Conservation (phyloP, 2,329 filamentous ascomycete species). For the Neocatenulostroma microsporum region DNA sequence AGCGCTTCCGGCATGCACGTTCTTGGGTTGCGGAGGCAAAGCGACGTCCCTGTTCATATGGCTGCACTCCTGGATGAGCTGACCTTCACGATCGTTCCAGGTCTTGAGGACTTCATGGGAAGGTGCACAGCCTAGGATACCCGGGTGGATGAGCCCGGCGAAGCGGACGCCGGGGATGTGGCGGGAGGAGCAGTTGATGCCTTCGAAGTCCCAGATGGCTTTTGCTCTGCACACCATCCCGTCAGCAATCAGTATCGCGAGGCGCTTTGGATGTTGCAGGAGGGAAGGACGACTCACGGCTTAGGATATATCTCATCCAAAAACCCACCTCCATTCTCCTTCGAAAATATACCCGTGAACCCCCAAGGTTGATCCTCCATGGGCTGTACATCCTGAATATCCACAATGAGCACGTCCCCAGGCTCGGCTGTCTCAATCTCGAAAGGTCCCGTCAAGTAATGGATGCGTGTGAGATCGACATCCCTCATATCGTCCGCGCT, state of each 20-base stretch:
- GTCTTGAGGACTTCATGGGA: conserved; percentile 66
- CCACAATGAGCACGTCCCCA: conserved; percentile 75
- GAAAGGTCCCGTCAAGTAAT: conserved; percentile 86
- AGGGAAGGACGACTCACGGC: conserved; percentile 50
- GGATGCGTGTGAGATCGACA: conserved; percentile 74
- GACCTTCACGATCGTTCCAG: conserved; percentile 78
- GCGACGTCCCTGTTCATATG: conserved; percentile 65
- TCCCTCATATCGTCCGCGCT: conserved; percentile 80
- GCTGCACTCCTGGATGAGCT: conserved; percentile 62
- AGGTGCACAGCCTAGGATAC: conserved; percentile 83
- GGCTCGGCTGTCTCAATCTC: conserved; percentile 77
- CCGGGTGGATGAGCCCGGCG: conserved; percentile 77
- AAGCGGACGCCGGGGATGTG: conserved; percentile 86
- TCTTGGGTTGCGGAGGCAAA: conserved; percentile 63
- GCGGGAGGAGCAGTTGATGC: conserved; percentile 72
- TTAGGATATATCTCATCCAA: conserved; percentile 80
- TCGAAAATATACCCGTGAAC: conserved; percentile 75
- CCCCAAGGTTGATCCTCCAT: conserved; percentile 82
- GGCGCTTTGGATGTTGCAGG: neutral
- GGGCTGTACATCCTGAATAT: conserved; percentile 90
- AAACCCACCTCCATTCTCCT: conserved; percentile 78
- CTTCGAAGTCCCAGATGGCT: conserved; percentile 71
- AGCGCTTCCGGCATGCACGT: conserved; percentile 64
- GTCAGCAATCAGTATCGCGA: too few species aligned
- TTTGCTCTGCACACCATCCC: conserved; percentile 53